Percentiles rank a stretch among this genome's conserved stretches.
These are phyloP conservation scores for Ascosphaera apis DNA, from an alignment of 2,329 filamentous ascomycete genomes.

Conservation along the genomic window DNA sequence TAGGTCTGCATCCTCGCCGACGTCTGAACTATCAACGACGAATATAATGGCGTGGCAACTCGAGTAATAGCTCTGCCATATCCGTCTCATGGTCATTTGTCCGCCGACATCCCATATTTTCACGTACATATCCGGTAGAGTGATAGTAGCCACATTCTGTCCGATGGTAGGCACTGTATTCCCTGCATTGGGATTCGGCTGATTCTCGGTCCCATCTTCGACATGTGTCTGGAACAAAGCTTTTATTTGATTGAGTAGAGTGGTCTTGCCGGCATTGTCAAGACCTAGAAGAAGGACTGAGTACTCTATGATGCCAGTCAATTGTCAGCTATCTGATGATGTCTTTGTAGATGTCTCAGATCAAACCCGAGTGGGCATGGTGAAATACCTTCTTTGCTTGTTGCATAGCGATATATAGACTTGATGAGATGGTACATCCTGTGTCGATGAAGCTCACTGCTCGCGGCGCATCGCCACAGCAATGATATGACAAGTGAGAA, in stretches of 20 bases:
- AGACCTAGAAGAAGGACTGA: constrained; percentile 90
- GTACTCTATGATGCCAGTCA: constrained; percentile 41
- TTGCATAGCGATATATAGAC: constrained; percentile 81
- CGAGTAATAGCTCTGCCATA: constrained; percentile 92
- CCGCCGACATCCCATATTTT: constrained; percentile 98
- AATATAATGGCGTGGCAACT: constrained; percentile 94
- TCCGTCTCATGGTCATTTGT: constrained; percentile 63
- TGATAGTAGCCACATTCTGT: constrained; percentile 84
- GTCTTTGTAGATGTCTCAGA: background rate
- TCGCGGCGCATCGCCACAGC: constrained; percentile 1
- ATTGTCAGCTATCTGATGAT: background rate
- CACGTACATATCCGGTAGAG: constrained; percentile 81
- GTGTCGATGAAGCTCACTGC: background rate
- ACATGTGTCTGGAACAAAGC: constrained; percentile 38
- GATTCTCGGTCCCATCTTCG: constrained; percentile 16
- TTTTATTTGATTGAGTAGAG: constrained; percentile 91
- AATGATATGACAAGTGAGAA: too few relatives aligned
- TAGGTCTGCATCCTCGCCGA: constrained; percentile 57
- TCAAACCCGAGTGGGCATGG: background rate
- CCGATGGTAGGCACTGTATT: constrained; percentile 93
- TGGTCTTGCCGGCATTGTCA: constrained; percentile 96
- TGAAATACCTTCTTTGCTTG: constrained; percentile 70
- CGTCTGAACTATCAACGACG: constrained; percentile 85
- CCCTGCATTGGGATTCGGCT: constrained; percentile 38
- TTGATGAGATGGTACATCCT: constrained; percentile 90